Conservation (phyloP, 2,329 filamentous ascomycete genomes). For the Paecilomyces variotii region DNA sequence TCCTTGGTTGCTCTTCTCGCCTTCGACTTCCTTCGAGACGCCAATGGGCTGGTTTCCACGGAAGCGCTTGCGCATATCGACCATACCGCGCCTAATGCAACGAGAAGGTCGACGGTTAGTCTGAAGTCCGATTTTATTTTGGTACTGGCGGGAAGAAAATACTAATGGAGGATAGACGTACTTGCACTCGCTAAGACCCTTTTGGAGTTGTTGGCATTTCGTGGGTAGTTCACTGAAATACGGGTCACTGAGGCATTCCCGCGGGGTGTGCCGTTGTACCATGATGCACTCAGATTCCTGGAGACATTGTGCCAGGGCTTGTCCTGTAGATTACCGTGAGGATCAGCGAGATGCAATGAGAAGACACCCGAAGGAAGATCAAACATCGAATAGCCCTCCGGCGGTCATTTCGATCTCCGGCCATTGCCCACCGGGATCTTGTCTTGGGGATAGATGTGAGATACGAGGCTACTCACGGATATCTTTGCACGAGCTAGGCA, state of each 20-base stretch:
- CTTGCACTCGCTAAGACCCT: slow-evolving; percentile 90
- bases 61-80: slow-evolving; percentile 98
- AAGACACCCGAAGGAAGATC: not conserved
- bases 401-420: not conserved
- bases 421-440: not conserved
- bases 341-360: slow-evolving; percentile 10
- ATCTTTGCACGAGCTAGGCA: slow-evolving; percentile 96
- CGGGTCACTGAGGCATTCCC: slow-evolving; percentile 80
- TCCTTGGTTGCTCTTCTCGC: slow-evolving; percentile 35
- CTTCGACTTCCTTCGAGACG: slow-evolving; percentile 56
- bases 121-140: not conserved
- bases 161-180: slow-evolving; percentile 18
- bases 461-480: slow-evolving; percentile 58
- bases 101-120: not conserved
- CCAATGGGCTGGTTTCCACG: slow-evolving; percentile 83
- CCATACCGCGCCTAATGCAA: slow-evolving; percentile 62
- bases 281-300: slow-evolving; percentile 96
- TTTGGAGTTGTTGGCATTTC: slow-evolving; percentile 86
- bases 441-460: slow-evolving; percentile 1
- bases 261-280: slow-evolving; percentile 75
- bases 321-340: slow-evolving; percentile 49
- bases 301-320: slow-evolving; percentile 86
- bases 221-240: slow-evolving; percentile 73
- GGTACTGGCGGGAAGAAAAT: not conserved
- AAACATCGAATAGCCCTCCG: not conserved